Conservation (phyloP, 1,139 yeast genomes). For the Yamadazyma membranifaciens region DNA sequence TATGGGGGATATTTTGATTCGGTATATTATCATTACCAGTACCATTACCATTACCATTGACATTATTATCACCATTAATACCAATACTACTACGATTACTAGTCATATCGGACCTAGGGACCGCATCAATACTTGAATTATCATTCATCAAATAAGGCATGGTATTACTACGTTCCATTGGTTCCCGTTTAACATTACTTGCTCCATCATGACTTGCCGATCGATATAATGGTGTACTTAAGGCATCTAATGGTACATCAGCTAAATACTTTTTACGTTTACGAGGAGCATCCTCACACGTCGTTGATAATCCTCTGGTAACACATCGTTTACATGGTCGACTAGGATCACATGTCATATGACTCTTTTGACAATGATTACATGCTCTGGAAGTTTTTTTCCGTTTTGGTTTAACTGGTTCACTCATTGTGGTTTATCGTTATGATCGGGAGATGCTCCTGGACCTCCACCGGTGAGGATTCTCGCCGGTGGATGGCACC, state of each 20-base stretch:
- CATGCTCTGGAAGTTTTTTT: conserved; percentile 80
- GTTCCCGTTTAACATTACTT: neutral
- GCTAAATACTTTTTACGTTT: conserved; percentile 78
- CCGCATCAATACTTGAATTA: too few relatives aligned
- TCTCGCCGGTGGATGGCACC: too few relatives aligned
- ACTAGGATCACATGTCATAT: conserved; percentile 77
- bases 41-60: neutral
- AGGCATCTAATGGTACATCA: conserved; percentile 42
- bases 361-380: conserved; percentile 81
- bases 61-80: neutral
- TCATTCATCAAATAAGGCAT: neutral
- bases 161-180: conserved; percentile 8
- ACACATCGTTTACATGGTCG: conserved; percentile 86
- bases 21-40: too few relatives aligned
- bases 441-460: too few relatives aligned
- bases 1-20: too few relatives aligned
- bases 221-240: conserved; percentile 7
- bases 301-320: conserved; percentile 61
- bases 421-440: conserved; percentile 1
- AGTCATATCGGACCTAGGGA: neutral
- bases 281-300: conserved; percentile 89
- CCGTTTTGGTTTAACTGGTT: conserved; percentile 24
- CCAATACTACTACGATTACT: neutral
- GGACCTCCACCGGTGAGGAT: too few relatives aligned
- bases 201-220: conserved; percentile 6